These are phyloP conservation scores for Dysphania ambrosioides DNA, from an alignment of 148 eudicot genomes.

Conservation along the genomic window DNA sequence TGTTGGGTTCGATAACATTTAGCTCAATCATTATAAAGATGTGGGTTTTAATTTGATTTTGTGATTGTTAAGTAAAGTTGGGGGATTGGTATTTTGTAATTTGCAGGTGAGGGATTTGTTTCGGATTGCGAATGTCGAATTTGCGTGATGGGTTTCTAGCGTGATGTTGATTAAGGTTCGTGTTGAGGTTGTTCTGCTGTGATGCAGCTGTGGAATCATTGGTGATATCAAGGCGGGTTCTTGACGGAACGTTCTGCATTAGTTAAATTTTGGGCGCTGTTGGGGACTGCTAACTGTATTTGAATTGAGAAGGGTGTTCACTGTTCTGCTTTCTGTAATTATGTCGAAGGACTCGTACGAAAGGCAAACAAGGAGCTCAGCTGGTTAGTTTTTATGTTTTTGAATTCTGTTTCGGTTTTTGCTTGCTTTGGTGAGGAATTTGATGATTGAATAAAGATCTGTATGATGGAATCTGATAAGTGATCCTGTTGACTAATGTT, in stretches of 20 bases:
- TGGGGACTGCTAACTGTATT: constrained; percentile 10
- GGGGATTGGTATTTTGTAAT: neutral
- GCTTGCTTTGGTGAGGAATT: neutral
- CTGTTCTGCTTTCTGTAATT: constrained; percentile 19
- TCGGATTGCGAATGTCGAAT: neutral
- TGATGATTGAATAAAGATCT: neutral
- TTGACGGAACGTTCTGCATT: neutral
- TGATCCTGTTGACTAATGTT: neutral
- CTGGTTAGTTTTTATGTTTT: constrained; percentile 15
- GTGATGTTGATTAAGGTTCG: constrained; percentile 1
- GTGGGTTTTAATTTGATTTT: neutral
- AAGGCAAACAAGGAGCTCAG: constrained; percentile 27
- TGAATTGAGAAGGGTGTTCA: constrained; percentile 5
- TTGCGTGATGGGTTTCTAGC: neutral
- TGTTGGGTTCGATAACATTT: too few species aligned
- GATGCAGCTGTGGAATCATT: neutral
- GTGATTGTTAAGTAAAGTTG: neutral
- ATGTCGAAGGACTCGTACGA: constrained; percentile 33
- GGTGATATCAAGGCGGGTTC: constrained; percentile 10
- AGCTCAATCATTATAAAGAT: neutral
- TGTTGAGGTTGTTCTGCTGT: constrained; percentile 1
- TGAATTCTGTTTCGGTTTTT: neutral
- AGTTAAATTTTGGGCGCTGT: neutral
- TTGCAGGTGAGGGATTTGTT: constrained; percentile 17
- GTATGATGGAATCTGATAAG: neutral